Conservation (phyloP, 2,329 filamentous ascomycete genomes). For the Aspergillus intermedius region DNA sequence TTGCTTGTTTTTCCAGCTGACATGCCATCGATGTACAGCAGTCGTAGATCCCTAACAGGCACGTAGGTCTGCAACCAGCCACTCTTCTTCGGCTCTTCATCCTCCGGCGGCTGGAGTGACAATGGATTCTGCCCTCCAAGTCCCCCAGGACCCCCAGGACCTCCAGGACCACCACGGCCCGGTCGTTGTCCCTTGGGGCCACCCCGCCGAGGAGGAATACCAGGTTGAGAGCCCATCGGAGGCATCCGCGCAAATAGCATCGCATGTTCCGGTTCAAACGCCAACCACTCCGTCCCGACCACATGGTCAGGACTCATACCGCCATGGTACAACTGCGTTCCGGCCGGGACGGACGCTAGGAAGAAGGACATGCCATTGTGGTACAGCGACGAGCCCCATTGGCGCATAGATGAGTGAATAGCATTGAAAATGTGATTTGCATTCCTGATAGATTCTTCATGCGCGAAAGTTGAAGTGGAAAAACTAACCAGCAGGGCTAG, state of each 20-base stretch:
- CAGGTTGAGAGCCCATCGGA: conserved; percentile 8
- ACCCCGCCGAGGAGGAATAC: too few relatives aligned
- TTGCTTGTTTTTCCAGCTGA: conserved; percentile 58
- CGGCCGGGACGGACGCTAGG: conserved; percentile 57
- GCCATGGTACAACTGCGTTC: conserved; percentile 64
- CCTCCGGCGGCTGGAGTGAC: not conserved
- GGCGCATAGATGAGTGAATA: conserved; percentile 63
- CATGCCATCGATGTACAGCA: conserved; percentile 67
- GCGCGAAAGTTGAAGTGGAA: not conserved
- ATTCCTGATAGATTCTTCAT: conserved; percentile 32
- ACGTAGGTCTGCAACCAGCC: conserved; percentile 64
- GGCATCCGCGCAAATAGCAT: conserved; percentile 50
- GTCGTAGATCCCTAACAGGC: conserved; percentile 49
- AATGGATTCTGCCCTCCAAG: not conserved
- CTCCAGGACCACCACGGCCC: not conserved
- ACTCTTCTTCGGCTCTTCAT: conserved; percentile 1
- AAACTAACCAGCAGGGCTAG: not conserved
- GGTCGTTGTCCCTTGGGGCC: too few relatives aligned
- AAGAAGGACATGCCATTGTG: conserved; percentile 73
- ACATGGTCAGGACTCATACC: conserved; percentile 42
- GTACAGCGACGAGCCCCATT: conserved; percentile 66
- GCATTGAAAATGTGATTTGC: conserved; percentile 66
- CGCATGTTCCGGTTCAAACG: conserved; percentile 71
- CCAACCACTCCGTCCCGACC: conserved; percentile 60
- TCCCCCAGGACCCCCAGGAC: not conserved